Base-by-base conservation (phyloP, 129 eudicot genomes). In the Scalesia atractyloides region DNA sequence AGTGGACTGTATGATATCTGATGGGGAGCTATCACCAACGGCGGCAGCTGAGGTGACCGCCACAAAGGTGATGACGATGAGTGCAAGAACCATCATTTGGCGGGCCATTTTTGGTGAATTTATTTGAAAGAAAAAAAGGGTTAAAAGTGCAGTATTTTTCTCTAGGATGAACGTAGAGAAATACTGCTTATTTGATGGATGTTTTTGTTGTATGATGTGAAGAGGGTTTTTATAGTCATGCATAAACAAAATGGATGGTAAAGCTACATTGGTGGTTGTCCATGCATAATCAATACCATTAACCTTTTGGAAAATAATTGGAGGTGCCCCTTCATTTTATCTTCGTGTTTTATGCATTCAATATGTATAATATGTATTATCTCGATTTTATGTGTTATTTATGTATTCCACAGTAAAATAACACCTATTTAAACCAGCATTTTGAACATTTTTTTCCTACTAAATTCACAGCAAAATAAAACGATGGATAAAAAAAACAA, bases 1-100 rank as follows among this genome's bases (percentile, higher is more conserved):
- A 30, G 34, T 30, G 34, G 34, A 30, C 34, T 3, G 34, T 30
- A 30, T 30, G 34, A 30, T 30, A 30, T 30, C 34, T 30, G 34
- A 24, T 24, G 30, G 37, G 49, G 57, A n/a, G 73, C 3, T 20
- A 36, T 70, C 64, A 39, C 47, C 69, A 16, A 24, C 30, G 30
- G 43, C 77, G 2, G 79, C 62, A 6, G 86, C 49, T n/a, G 73
- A 34, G 51, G 81, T 79, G 16, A 75, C 58, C 15, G 75, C 86
- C 14, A 69, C 84, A 24, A 75, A 18, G 66, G 84, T 82, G 36
- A 85, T 20, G 63, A 75, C 75, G 62, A 79, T 17, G 36, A 85
- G 79, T 16, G 84, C 89, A 36, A 79, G 37, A 61, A 80, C 69
- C 70, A 68, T 22, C 73, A 69, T 59, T 44, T 51, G 64, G 66